These are phyloP conservation scores for Cruciata laevipes DNA, from an alignment of 257 asterid species.

Conservation along the genomic window DNA sequence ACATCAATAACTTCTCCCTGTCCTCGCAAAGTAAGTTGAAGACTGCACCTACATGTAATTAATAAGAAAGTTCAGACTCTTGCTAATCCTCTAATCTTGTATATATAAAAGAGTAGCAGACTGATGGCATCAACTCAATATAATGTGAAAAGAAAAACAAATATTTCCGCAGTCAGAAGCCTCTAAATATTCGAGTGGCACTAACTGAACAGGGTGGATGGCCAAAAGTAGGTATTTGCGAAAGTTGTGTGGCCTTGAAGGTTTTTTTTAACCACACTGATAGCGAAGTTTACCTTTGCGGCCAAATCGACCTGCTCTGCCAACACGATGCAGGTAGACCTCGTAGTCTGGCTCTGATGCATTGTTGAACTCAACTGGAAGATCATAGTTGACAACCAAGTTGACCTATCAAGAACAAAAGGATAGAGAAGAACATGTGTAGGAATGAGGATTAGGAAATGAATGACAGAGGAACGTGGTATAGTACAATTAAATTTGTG, in stretches of 20 bases:
- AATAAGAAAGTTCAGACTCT: not conserved
- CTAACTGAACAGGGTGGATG: not conserved
- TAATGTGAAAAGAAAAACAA: not conserved
- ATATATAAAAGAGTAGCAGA: too few species aligned
- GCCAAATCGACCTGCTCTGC: slow-evolving; percentile 98
- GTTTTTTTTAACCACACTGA: not conserved
- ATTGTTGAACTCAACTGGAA: slow-evolving; percentile 42
- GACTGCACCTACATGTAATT: slow-evolving; percentile 35
- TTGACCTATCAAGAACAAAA: slow-evolving; percentile 49
- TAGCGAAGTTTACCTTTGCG: slow-evolving; percentile 58
- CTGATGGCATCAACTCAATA: not conserved
- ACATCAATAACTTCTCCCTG: slow-evolving; percentile 31
- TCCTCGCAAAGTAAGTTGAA: slow-evolving; percentile 39
- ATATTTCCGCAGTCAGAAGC: too few species aligned
- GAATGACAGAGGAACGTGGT: slow-evolving; percentile 4
- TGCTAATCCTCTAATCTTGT: not conserved
- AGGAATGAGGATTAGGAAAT: not conserved
- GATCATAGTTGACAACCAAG: slow-evolving; percentile 84
- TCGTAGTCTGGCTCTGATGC: slow-evolving; percentile 71
- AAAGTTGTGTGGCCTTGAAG: not conserved
- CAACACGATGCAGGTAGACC: slow-evolving; percentile 88
- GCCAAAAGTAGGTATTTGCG: too few species aligned
- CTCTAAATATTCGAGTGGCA: not conserved
- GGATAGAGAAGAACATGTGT: not conserved
- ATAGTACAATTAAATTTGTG: not conserved